These are phyloP conservation scores for Dendrobium nobile DNA, from an alignment of 106 monocot species.

Conservation along the genomic window DNA sequence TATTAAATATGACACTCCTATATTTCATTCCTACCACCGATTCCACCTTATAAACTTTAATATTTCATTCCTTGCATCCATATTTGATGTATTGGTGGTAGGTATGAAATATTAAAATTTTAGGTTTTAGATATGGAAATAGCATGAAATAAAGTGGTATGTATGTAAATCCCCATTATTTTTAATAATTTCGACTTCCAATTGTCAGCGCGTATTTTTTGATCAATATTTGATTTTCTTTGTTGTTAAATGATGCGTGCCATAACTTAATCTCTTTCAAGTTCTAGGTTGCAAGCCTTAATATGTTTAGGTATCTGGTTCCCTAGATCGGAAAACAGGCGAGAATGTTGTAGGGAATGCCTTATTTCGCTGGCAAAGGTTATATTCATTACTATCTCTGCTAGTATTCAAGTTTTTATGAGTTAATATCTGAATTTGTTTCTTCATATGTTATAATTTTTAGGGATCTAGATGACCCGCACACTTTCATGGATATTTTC, in stretches of 20 bases:
- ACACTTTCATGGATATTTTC: conserved; percentile 81
- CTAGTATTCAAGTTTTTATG: background rate
- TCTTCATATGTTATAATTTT: background rate
- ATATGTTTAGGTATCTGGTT: conserved; percentile 49
- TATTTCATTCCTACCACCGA: too few species aligned
- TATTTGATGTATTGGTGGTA: too few species aligned
- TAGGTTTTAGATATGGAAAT: too few species aligned
- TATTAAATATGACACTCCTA: too few species aligned
- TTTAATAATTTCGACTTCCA: background rate
- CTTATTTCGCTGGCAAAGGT: conserved; percentile 97
- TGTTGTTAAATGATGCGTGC: background rate
- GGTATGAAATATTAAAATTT: too few species aligned
- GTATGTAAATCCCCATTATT: too few species aligned
- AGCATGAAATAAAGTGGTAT: too few species aligned
- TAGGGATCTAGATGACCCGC: conserved; percentile 93
- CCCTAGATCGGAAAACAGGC: conserved; percentile 34
- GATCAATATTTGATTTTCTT: background rate
- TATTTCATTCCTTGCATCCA: too few species aligned
- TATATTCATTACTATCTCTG: background rate
- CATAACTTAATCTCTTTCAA: background rate
- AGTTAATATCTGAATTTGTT: background rate
- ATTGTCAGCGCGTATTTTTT: background rate
- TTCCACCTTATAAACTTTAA: too few species aligned
- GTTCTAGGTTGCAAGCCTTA: conserved; percentile 28
- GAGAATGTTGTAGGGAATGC: conserved; percentile 60